Percentiles rank a stretch among this genome's conserved stretches.
These are phyloP conservation scores for Serpula lacrymans DNA, from an alignment of 768 basidiomycete genomes.

Conservation along the genomic window DNA sequence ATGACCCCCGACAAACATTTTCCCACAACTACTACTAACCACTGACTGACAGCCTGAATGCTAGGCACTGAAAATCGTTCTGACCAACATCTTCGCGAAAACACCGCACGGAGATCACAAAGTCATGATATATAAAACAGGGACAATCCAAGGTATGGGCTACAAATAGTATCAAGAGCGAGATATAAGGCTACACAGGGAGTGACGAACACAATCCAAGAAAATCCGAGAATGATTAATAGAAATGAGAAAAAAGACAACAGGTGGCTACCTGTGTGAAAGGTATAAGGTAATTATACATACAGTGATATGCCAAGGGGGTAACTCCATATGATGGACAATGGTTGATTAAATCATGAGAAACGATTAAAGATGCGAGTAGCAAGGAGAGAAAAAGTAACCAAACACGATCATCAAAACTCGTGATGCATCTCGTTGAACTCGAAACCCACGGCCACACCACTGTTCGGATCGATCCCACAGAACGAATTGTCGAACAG, in stretches of 20 bases:
- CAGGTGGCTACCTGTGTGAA: not conserved
- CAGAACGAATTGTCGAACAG: conserved; percentile 1
- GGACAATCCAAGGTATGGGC: not conserved
- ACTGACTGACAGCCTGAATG: not conserved
- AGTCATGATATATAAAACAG: conserved; percentile 2
- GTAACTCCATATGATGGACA: too few species aligned
- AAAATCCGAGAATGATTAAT: not conserved
- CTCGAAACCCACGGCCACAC: conserved; percentile 1
- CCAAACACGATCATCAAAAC: not conserved
- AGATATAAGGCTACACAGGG: not conserved
- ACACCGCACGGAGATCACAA: not conserved
- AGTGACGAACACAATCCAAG: too few species aligned
- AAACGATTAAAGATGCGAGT: not conserved
- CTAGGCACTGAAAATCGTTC: not conserved
- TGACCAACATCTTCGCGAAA: not conserved
- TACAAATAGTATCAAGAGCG: not conserved
- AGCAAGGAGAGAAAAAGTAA: not conserved
- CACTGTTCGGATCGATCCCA: not conserved
- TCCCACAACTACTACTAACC: too few species aligned
- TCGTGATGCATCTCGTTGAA: not conserved
- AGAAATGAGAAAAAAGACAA: not conserved
- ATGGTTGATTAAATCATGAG: too few species aligned
- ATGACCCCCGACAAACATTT: too few species aligned
- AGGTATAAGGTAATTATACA: conserved; percentile 2
- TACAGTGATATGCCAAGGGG: conserved; percentile 1